Evolutionary conservation across 2,329 filamentous ascomycete species (phyloP).

Genomic region (Pyricularia sp.): DNA sequence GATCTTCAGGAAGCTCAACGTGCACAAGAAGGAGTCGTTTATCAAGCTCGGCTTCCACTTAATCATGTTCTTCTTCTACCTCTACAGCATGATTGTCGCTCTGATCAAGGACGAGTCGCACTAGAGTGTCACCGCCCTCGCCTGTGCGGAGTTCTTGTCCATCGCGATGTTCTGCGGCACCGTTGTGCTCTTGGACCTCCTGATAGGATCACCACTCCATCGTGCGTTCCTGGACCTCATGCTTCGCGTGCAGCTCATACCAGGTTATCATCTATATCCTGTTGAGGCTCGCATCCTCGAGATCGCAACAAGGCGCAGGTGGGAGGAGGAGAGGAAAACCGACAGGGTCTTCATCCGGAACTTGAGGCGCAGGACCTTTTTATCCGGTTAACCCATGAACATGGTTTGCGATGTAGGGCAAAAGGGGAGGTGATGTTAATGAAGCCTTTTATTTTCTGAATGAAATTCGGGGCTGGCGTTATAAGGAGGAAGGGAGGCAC

Average conservation of each 20-base stretch:
- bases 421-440: neutral
- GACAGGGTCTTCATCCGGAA: neutral
- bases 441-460: neutral
- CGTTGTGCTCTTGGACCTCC: neutral
- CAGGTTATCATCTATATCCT: neutral
- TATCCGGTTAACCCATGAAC: neutral
- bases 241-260: neutral
- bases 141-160: neutral
- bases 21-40: constrained; percentile 99
- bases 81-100: constrained; percentile 97
- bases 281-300: neutral
- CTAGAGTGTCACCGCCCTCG: constrained; percentile 35
- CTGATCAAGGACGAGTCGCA: constrained; percentile 91
- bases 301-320: neutral
- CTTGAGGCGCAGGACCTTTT: neutral
- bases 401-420: neutral
- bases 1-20: constrained; percentile 98
- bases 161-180: neutral
- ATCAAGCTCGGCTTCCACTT: constrained; percentile 98
- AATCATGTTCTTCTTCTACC: constrained; percentile 99
- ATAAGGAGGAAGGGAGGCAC: neutral
- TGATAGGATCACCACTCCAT: neutral
- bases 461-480: neutral
- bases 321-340: neutral
- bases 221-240: neutral